phyloP scores from a whole-genome alignment of 306 rosid species.

The Quercus engelmannii region DNA sequence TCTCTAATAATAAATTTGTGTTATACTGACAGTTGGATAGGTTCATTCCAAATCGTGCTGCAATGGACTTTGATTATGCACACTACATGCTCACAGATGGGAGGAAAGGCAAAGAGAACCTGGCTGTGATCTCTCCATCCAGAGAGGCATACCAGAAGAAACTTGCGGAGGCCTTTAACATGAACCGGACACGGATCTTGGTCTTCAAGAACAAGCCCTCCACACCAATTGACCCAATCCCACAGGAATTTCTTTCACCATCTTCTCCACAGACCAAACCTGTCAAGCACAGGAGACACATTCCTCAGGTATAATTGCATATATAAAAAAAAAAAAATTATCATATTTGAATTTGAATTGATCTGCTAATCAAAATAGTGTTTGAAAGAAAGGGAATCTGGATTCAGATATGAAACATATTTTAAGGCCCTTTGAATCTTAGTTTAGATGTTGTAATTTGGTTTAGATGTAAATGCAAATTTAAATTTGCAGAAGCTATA shows the following conservation, averaged over 20 bases:
- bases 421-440: background rate
- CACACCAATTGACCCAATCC: conserved; percentile 42
- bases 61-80: conserved; percentile 46
- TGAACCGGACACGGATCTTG: conserved; percentile 61
- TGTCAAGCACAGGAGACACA: conserved; percentile 42
- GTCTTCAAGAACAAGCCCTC: conserved; percentile 88
- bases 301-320: conserved; percentile 55
- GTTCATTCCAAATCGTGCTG: conserved; percentile 46
- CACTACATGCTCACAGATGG: conserved; percentile 49
- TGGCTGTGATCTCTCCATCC: conserved; percentile 39
- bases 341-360: too few relatives aligned
- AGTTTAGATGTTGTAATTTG: background rate
- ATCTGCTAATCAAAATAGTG: too few relatives aligned
- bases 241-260: conserved; percentile 37
- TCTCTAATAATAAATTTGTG: background rate
- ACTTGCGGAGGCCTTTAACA: conserved; percentile 60
- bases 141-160: conserved; percentile 56
- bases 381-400: too few relatives aligned
- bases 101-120: conserved; percentile 52
- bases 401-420: too few relatives aligned
- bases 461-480: background rate
- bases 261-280: conserved; percentile 33
- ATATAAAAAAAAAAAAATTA: background rate
- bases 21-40: conserved; percentile 36
- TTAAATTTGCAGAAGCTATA: too few relatives aligned